phyloP scores from a whole-genome alignment of 176 grass and related monocot species.

The Ampelocalamus luodianensis region DNA sequence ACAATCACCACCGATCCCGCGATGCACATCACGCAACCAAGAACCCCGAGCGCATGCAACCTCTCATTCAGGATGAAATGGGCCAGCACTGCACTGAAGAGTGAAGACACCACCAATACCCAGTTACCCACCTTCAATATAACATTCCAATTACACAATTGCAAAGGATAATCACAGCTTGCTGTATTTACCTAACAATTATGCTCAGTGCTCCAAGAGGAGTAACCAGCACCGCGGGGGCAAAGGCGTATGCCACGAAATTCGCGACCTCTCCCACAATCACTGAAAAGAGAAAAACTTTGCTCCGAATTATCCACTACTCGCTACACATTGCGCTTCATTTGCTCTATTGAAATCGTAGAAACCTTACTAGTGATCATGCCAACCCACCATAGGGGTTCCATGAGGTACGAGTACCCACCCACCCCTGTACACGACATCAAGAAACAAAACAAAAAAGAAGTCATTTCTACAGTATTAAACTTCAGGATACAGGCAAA shows the following conservation, averaged over 20 bases:
- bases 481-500: neutral
- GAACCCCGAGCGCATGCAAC: conserved; percentile 76
- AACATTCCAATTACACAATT: neutral
- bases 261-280: conserved; percentile 91
- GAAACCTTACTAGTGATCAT: conserved; percentile 89
- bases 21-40: conserved; percentile 92
- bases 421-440: conserved; percentile 68
- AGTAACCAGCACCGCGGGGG: conserved; percentile 88
- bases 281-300: conserved; percentile 47
- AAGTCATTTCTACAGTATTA: neutral
- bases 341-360: neutral
- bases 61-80: conserved; percentile 96
- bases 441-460: conserved; percentile 21
- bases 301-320: neutral
- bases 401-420: conserved; percentile 86
- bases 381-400: conserved; percentile 97
- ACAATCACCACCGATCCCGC: conserved; percentile 89
- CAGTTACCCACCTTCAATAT: conserved; percentile 8
- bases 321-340: neutral
- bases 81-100: conserved; percentile 84
- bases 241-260: conserved; percentile 96
- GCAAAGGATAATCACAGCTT: neutral
- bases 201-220: conserved; percentile 96
- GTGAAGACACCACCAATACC: conserved; percentile 17
- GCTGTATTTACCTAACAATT: conserved; percentile 74